Evolutionary conservation across 2,329 filamentous ascomycete species (phyloP).

Genomic region (Alternaria sp.): DNA sequence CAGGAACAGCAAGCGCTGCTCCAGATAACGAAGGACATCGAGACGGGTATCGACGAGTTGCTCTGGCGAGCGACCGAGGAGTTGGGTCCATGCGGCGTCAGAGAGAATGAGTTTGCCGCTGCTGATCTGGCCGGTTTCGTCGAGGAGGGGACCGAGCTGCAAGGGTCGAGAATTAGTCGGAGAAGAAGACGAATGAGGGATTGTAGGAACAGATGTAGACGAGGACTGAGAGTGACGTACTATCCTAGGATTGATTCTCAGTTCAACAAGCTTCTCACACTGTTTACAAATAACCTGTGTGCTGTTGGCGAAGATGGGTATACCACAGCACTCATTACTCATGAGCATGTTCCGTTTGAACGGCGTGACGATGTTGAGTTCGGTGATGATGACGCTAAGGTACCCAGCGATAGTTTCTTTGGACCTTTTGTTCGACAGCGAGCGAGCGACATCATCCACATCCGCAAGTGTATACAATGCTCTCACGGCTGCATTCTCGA

Average conservation of each 20-base stretch:
- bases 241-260: slow-evolving; percentile 54
- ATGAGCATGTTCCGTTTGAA: slow-evolving; percentile 54
- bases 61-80: slow-evolving; percentile 54
- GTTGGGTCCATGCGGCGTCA: slow-evolving; percentile 59
- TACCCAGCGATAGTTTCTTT: slow-evolving; percentile 52
- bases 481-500: slow-evolving; percentile 34
- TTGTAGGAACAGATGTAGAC: too few relatives aligned
- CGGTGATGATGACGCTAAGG: slow-evolving; percentile 53
- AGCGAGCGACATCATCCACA: slow-evolving; percentile 50
- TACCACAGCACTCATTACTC: slow-evolving; percentile 59
- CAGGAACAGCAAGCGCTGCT: slow-evolving; percentile 60
- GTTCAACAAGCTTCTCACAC: slow-evolving; percentile 45
- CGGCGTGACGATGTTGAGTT: slow-evolving; percentile 50
- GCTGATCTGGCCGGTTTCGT: slow-evolving; percentile 64
- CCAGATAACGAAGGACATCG: slow-evolving; percentile 56
- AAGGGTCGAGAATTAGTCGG: not conserved
- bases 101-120: slow-evolving; percentile 62
- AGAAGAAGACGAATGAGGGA: not conserved
- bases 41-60: slow-evolving; percentile 51
- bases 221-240: slow-evolving; percentile 24
- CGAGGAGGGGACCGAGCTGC: slow-evolving; percentile 52
- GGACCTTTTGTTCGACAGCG: slow-evolving; percentile 29
- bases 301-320: slow-evolving; percentile 62
- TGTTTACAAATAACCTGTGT: slow-evolving; percentile 48
- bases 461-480: slow-evolving; percentile 54